Evolutionary conservation across 805 yeast species (phyloP).

Genomic region (Ogataea corticis): DNA sequence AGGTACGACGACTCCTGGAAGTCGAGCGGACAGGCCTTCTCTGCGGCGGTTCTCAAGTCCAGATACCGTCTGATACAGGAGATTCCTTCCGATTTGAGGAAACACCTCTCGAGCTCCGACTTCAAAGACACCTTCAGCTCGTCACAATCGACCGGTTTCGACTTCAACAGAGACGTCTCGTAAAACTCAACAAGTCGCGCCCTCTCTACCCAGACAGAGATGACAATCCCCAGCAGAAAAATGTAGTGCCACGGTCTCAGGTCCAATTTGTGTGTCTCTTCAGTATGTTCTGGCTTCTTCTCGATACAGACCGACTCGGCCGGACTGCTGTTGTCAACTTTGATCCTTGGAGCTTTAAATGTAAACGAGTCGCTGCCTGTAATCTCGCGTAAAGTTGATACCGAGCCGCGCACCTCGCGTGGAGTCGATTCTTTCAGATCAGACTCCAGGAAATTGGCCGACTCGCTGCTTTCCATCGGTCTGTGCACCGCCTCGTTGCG

Average conservation of each 20-base stretch:
- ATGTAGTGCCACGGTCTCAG: conserved; percentile 18
- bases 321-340: neutral
- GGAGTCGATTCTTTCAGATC: conserved; percentile 1
- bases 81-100: conserved; percentile 7
- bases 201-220: conserved; percentile 13
- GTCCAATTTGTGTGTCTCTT: conserved; percentile 5
- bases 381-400: conserved; percentile 20
- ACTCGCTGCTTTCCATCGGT: neutral
- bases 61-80: conserved; percentile 13
- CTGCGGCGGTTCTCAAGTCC: conserved; percentile 11
- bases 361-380: conserved; percentile 10
- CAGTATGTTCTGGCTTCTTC: neutral
- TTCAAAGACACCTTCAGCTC: conserved; percentile 5
- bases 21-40: conserved; percentile 13
- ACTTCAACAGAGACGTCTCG: conserved; percentile 1
- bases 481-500: conserved; percentile 1
- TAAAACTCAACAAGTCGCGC: conserved; percentile 3
- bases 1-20: conserved; percentile 9
- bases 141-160: conserved; percentile 10
- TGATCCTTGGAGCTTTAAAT: conserved; percentile 19
- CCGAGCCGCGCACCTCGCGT: conserved; percentile 16
- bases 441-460: neutral
- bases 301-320: too few relatives aligned
- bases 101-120: conserved; percentile 11
- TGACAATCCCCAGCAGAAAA: conserved; percentile 11